Base-by-base conservation (phyloP, 2,329 filamentous ascomycete species). In the Neofusicoccum laricinum region DNA sequence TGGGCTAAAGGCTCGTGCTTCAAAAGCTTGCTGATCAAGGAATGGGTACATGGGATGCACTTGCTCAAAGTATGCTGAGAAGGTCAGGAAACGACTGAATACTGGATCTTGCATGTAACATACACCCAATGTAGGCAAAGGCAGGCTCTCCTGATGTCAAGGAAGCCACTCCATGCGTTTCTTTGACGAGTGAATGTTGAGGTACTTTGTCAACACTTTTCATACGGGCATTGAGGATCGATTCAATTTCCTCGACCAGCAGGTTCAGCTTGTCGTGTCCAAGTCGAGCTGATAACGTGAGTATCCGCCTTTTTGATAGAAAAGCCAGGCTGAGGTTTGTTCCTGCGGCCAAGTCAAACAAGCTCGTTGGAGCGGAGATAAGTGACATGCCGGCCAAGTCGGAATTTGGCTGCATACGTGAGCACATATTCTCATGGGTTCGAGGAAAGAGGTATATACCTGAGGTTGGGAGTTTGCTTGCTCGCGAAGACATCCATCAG, bases 1-100 rank as follows among this genome's bases (percentile, higher is more conserved):
- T 3, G 71, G 63, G 34, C 68, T 70, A 8, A 68, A 67, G 6
- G 72, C 72, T 17, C 72, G 71, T 0, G 69, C 64, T 65, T 80
- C 75, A 61, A 81, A 81, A 3, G 68, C 57, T 15, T 66, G 55
- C 36, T 70, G 72, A 50, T 80, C 76, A 1, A 81, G 71, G 62
- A 81, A 80, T 0, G 80, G 78, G 64, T 79, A 77, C 0, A 78
- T 45, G 0, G 74, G 75, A 64, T 81, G 78, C 1, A 78, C 67
- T 10, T 75, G 70, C 2, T 75, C 69, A 63, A 81, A 81, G 68
- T 80, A 81, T 25, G 71, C 73, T 78, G 41, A 8, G 19, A 11
- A 61, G 19, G 12, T 53, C 12, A 53, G 50, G 32, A 15, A 4
- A 21, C 3, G 12, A 4, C 7, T 5, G n/a, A 17, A 4, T 7